Conservation (phyloP, 805 yeast genomes). For the Kregervanrija pseudodelftensis region DNA sequence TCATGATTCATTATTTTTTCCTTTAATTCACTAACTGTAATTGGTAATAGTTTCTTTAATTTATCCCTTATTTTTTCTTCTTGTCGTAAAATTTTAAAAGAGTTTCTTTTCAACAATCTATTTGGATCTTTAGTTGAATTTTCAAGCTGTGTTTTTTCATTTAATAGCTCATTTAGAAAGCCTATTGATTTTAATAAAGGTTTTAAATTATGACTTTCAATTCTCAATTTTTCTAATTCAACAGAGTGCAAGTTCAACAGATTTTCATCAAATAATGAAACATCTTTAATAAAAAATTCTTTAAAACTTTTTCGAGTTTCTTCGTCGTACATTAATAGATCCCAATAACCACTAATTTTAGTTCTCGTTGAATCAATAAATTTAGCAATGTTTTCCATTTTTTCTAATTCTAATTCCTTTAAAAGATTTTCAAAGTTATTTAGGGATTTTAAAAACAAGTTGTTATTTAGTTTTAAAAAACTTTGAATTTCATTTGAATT, state of each 20-base stretch:
- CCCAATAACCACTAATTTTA: slow-evolving; percentile 59
- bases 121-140: slow-evolving; percentile 76
- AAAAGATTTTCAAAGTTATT: slow-evolving; percentile 48
- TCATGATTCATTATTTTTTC: slow-evolving; percentile 43
- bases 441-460: slow-evolving; percentile 42
- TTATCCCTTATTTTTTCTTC: slow-evolving; percentile 75
- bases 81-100: slow-evolving; percentile 68
- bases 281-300: slow-evolving; percentile 32
- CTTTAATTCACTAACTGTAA: slow-evolving; percentile 45
- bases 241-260: slow-evolving; percentile 56
- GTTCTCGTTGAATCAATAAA: slow-evolving; percentile 58
- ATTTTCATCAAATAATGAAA: slow-evolving; percentile 43
- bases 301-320: slow-evolving; percentile 43
- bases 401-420: slow-evolving; percentile 48
- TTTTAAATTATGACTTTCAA: slow-evolving; percentile 41
- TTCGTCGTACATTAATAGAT: slow-evolving; percentile 48
- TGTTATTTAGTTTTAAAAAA: slow-evolving; percentile 37
- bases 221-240: slow-evolving; percentile 48
- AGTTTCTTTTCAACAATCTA: slow-evolving; percentile 64
- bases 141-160: slow-evolving; percentile 56
- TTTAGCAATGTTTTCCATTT: slow-evolving; percentile 57
- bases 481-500: slow-evolving; percentile 20
- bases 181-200: slow-evolving; percentile 52
- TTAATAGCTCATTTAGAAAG: slow-evolving; percentile 45
- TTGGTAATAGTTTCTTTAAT: slow-evolving; percentile 63